Evolutionary conservation across 768 basidiomycete species (phyloP).

Genomic region (Pulveroboletus sp.): DNA sequence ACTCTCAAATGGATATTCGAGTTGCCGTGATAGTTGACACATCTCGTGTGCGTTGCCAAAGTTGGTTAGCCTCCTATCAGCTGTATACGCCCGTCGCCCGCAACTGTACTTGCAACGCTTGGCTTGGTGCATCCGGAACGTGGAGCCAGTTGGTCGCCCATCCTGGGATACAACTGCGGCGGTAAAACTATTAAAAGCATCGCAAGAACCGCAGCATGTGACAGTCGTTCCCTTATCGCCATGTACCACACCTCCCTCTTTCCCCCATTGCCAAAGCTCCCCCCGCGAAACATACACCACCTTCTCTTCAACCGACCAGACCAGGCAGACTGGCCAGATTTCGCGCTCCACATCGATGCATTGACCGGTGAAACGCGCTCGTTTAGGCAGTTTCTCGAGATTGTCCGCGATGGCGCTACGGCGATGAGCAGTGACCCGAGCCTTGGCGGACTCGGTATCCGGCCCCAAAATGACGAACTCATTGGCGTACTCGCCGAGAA

Average conservation of each 20-base stretch:
- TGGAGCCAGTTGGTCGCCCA: too few relatives aligned
- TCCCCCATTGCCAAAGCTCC: slow-evolving; percentile 47
- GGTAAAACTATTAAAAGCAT: not conserved
- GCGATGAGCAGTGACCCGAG: slow-evolving; percentile 46
- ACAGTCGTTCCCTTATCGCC: not conserved
- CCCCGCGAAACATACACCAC: slow-evolving; percentile 56
- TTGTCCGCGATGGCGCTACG: slow-evolving; percentile 54
- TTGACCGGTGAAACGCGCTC: slow-evolving; percentile 45
- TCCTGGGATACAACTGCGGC: too few relatives aligned
- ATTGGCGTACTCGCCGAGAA: slow-evolving; percentile 73
- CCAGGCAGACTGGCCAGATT: slow-evolving; percentile 56
- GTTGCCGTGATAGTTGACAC: too few relatives aligned
- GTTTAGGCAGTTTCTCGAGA: slow-evolving; percentile 48
- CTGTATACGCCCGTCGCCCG: too few relatives aligned
- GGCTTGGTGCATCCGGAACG: too few relatives aligned
- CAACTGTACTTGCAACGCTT: too few relatives aligned
- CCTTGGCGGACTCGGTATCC: slow-evolving; percentile 57
- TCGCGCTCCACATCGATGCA: slow-evolving; percentile 54
- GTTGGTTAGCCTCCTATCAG: too few relatives aligned
- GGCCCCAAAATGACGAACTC: slow-evolving; percentile 47
- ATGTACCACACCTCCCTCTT: slow-evolving; percentile 62
- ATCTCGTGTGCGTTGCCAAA: too few relatives aligned
- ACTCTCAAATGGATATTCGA: too few relatives aligned
- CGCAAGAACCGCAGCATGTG: not conserved
- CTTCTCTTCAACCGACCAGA: slow-evolving; percentile 54